A percentile compares a stretch with the other conserved stretches of the same genome.
phyloP scores from a whole-genome alignment of 2,329 filamentous ascomycete species.

The Neophaeococcomyces aloes region DNA sequence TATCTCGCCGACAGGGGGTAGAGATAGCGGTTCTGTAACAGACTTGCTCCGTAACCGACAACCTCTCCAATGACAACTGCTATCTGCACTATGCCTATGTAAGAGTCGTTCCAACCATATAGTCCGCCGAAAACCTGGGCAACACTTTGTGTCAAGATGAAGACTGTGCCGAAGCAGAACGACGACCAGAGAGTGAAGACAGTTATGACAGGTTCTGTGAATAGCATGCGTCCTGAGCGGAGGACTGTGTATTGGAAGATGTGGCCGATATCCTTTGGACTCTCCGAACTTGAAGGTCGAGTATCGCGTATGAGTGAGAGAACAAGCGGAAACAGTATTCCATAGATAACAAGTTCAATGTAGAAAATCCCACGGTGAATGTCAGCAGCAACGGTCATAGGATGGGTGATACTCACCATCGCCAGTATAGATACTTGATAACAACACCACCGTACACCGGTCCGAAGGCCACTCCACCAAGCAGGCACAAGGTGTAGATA shows the following conservation, averaged over 20 bases:
- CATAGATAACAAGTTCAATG: slow-evolving; percentile 34
- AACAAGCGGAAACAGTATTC: slow-evolving; percentile 32
- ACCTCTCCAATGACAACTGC: slow-evolving; percentile 38
- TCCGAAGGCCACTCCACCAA: slow-evolving; percentile 15
- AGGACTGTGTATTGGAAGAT: slow-evolving; percentile 28
- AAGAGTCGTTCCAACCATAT: slow-evolving; percentile 56
- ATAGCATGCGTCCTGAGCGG: background rate
- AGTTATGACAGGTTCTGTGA: slow-evolving; percentile 42
- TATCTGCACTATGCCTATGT: slow-evolving; percentile 36
- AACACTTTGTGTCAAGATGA: slow-evolving; percentile 41
- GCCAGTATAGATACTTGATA: slow-evolving; percentile 13
- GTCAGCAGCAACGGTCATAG: background rate
- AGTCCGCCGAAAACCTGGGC: slow-evolving; percentile 67
- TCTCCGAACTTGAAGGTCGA: slow-evolving; percentile 20
- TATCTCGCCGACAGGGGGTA: slow-evolving; percentile 22
- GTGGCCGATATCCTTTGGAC: slow-evolving; percentile 30
- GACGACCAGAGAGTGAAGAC: slow-evolving; percentile 40
- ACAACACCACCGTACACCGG: slow-evolving; percentile 16
- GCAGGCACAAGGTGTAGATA: slow-evolving; percentile 13
- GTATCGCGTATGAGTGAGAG: slow-evolving; percentile 36
- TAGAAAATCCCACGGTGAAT: slow-evolving; percentile 11
- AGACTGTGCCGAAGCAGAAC: slow-evolving; percentile 38
- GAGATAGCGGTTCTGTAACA: slow-evolving; percentile 43
- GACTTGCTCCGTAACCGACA: slow-evolving; percentile 39
- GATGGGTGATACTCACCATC: slow-evolving; percentile 9